Conservation (phyloP, 768 basidiomycete species). For the Lactarius deliciosus region DNA sequence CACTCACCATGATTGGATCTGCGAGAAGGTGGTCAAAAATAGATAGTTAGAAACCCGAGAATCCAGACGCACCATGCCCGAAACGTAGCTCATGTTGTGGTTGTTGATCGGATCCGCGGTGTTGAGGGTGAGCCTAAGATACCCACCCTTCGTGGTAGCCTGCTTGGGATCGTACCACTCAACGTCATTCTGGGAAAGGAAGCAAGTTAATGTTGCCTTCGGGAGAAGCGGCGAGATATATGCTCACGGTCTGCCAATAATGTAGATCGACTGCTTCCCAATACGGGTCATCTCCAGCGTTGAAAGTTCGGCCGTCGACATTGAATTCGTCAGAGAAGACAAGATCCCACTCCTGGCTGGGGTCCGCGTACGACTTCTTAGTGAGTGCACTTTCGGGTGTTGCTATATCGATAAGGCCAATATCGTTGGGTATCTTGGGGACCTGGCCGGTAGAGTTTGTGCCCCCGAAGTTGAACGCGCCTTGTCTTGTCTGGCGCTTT, state of each 20-base stretch:
- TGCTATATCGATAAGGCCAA: slow-evolving; percentile 39
- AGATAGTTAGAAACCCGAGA: background rate
- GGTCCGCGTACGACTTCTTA: slow-evolving; percentile 32
- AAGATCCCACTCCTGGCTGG: slow-evolving; percentile 39
- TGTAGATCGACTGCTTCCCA: slow-evolving; percentile 43
- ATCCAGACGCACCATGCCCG: slow-evolving; percentile 38
- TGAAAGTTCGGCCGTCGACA: slow-evolving; percentile 44
- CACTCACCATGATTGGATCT: slow-evolving; percentile 37
- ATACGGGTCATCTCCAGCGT: slow-evolving; percentile 47
- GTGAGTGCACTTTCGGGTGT: slow-evolving; percentile 39
- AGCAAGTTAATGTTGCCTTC: background rate
- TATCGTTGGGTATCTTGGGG: slow-evolving; percentile 33
- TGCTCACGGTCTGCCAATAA: slow-evolving; percentile 55
- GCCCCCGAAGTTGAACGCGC: slow-evolving; percentile 74
- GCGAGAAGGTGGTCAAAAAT: background rate
- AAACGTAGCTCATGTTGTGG: slow-evolving; percentile 47
- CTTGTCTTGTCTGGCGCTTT: slow-evolving; percentile 42
- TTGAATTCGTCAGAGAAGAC: slow-evolving; percentile 50
- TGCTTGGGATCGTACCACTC: slow-evolving; percentile 62
- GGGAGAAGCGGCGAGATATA: slow-evolving; percentile 23
- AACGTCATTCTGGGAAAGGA: slow-evolving; percentile 37
- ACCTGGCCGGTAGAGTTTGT: slow-evolving; percentile 72
- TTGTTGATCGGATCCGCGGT: slow-evolving; percentile 39
- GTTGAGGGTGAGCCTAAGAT: slow-evolving; percentile 49
- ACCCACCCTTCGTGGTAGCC: slow-evolving; percentile 52